Evolutionary conservation across 495 filamentous ascomycete species (phyloP).

Genomic region (Aspergillus olivimuriae): DNA sequence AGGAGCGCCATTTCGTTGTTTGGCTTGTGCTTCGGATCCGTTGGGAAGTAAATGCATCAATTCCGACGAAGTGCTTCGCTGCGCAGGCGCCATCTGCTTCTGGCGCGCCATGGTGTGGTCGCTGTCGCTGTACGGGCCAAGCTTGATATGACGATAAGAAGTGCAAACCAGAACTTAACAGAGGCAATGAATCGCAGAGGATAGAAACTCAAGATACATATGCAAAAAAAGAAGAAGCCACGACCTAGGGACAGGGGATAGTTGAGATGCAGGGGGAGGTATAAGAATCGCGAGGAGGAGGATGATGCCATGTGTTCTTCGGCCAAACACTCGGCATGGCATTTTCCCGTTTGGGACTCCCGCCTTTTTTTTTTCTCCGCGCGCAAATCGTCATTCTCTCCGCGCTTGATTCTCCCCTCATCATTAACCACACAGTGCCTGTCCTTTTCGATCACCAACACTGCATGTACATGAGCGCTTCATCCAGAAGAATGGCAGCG

Average conservation of each 20-base stretch:
- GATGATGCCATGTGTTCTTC: conserved; percentile 43
- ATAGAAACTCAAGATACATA: background rate
- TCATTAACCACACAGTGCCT: too few relatives aligned
- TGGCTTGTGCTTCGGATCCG: conserved; percentile 19
- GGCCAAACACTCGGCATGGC: conserved; percentile 8
- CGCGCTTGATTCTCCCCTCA: too few relatives aligned
- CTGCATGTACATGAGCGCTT: background rate
- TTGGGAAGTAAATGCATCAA: conserved; percentile 40
- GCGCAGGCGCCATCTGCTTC: conserved; percentile 62
- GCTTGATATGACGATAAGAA: too few relatives aligned
- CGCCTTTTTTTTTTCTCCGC: conserved; percentile 8
- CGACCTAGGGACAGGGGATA: too few relatives aligned
- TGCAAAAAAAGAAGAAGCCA: background rate
- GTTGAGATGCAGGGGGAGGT: too few relatives aligned
- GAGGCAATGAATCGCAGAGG: background rate
- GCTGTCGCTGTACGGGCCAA: too few relatives aligned
- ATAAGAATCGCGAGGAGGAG: conserved; percentile 11
- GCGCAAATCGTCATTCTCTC: background rate
- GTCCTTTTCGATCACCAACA: background rate
- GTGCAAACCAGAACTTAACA: background rate
- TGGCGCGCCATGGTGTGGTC: conserved; percentile 76
- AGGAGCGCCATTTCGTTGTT: conserved; percentile 23
- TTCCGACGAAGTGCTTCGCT: conserved; percentile 60
- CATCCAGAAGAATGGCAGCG: conserved; percentile 1
- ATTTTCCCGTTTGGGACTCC: background rate